Conservation (phyloP, 805 yeast genomes). For the Pichia scutulata region DNA sequence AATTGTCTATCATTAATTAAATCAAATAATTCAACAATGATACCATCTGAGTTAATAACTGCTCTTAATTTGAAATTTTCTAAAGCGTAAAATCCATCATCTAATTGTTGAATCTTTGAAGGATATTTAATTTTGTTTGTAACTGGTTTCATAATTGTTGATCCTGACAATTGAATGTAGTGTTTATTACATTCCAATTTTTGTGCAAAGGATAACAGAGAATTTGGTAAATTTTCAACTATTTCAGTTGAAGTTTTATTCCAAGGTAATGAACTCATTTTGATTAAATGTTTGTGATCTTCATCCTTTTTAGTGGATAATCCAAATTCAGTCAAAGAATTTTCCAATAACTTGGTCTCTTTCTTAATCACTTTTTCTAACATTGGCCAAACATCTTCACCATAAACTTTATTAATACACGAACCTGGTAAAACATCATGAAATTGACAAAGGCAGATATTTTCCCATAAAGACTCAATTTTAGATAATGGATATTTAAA, state of each 20-base stretch:
- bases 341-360: conserved; percentile 44
- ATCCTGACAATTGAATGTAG: conserved; percentile 16
- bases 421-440: conserved; percentile 98
- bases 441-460: conserved; percentile 83
- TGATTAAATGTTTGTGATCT: conserved; percentile 17
- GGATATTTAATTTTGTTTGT: conserved; percentile 32
- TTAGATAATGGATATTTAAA: conserved; percentile 68
- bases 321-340: conserved; percentile 29
- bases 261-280: conserved; percentile 63
- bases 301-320: conserved; percentile 7
- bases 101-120: conserved; percentile 37
- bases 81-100: conserved; percentile 38
- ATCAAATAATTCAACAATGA: conserved; percentile 59
- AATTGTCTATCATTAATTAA: conserved; percentile 52
- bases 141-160: conserved; percentile 20
- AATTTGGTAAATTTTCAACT: conserved; percentile 13
- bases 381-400: conserved; percentile 79
- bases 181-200: conserved; percentile 6
- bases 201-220: conserved; percentile 9
- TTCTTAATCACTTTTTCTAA: conserved; percentile 47
- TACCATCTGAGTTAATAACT: conserved; percentile 42
- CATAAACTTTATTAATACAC: conserved; percentile 88
- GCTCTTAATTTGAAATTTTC: conserved; percentile 58
- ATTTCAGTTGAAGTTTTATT: conserved; percentile 38
- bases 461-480: conserved; percentile 76